Evolutionary conservation across 306 rosid genomes (phyloP).

Genomic region (Vigna angularis): DNA sequence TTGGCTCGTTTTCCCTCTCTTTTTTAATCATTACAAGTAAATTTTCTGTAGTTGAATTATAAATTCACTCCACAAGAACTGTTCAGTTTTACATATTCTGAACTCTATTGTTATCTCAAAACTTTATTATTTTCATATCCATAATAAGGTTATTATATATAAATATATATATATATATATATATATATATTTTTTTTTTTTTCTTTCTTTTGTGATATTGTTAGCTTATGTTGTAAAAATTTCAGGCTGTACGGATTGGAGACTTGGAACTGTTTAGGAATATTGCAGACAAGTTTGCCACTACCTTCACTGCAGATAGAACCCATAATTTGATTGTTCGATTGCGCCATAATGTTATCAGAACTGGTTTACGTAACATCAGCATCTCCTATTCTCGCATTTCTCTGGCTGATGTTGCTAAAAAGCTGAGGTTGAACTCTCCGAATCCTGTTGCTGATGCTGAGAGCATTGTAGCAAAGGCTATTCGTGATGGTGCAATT

Average conservation of each 20-base stretch:
- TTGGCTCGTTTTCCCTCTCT: background rate
- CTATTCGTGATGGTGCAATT: conserved; percentile 90
- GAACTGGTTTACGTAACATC: conserved; percentile 97
- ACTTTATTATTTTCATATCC: too few relatives aligned
- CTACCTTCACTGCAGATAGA: conserved; percentile 72
- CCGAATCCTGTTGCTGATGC: conserved; percentile 82
- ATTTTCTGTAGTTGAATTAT: too few relatives aligned
- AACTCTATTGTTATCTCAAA: too few relatives aligned
- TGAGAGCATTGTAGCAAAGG: conserved; percentile 96
- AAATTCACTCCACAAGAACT: too few relatives aligned
- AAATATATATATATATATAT: too few relatives aligned
- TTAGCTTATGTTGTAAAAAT: conserved; percentile 41
- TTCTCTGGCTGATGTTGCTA: conserved; percentile 88
- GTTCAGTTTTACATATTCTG: too few relatives aligned
- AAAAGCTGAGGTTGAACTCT: conserved; percentile 88
- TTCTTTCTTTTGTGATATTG: background rate
- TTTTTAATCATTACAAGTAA: background rate
- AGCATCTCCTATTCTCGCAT: conserved; percentile 96
- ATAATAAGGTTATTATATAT: too few relatives aligned
- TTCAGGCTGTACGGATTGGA: conserved; percentile 98
- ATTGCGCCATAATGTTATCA: conserved; percentile 92
- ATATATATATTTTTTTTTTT: too few relatives aligned
- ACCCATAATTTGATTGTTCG: conserved; percentile 96
- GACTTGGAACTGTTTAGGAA: conserved; percentile 92
- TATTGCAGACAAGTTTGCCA: conserved; percentile 84